Percentiles rank a stretch among this genome's conserved stretches.
Conservation (phyloP, 306 rosid genomes). For the Geum urbanum region DNA sequence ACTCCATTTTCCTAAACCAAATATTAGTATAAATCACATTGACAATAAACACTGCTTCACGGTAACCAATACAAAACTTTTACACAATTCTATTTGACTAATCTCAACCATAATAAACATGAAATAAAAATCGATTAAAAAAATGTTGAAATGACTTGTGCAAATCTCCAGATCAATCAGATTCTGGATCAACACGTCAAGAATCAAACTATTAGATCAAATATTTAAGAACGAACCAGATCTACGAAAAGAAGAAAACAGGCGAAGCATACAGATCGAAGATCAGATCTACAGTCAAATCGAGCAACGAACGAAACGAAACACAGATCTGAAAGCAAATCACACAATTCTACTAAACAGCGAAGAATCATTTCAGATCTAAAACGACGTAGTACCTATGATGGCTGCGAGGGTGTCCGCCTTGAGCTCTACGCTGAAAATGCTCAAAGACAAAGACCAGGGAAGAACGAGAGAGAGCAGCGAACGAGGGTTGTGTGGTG, state of each 20-base stretch:
- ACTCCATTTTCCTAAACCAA: neutral
- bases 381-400: neutral
- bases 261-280: neutral
- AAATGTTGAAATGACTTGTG: neutral
- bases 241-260: neutral
- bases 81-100: neutral
- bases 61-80: neutral
- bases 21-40: neutral
- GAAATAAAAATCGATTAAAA: no score
- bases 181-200: neutral
- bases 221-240: neutral
- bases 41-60: no score
- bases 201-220: neutral
- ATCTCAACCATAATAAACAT: neutral
- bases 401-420: constrained; percentile 11
- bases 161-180: neutral
- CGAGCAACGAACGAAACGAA: neutral
- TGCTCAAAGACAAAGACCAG: constrained; percentile 7
- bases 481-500: constrained; percentile 2
- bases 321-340: neutral
- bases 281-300: neutral
- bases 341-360: neutral
- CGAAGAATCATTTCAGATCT: constrained; percentile 8
- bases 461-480: neutral
- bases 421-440: constrained; percentile 13